A percentile compares a stretch with the other conserved stretches of the same genome.
These are phyloP conservation scores for Pythium rishiriense DNA, from an alignment of 352 stramenopile genomes.

Conservation along the genomic window DNA sequence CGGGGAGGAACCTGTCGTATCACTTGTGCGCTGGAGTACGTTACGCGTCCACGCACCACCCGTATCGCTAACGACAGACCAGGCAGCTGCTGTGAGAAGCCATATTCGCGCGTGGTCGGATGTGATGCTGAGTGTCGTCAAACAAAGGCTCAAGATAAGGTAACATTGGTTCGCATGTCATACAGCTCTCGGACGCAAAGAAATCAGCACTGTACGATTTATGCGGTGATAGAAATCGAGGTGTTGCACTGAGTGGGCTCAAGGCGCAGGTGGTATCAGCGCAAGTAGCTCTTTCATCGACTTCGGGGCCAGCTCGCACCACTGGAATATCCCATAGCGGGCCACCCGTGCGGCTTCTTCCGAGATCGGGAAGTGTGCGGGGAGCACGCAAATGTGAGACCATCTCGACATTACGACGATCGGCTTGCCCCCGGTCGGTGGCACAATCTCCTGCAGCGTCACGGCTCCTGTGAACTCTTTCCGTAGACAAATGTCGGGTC, in stretches of 20 bases:
- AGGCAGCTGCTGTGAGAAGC: not conserved
- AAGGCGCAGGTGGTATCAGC: not conserved
- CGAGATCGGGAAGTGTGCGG: not conserved
- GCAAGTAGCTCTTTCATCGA: not conserved
- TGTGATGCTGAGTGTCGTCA: not conserved
- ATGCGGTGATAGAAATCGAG: too few relatives aligned
- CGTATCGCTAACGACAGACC: not conserved
- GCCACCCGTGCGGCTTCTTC: not conserved
- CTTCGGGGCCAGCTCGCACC: not conserved
- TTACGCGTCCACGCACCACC: not conserved
- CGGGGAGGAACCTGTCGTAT: not conserved
- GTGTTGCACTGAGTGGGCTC: not conserved
- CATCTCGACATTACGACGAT: not conserved
- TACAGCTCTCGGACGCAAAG: too few relatives aligned
- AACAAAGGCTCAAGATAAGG: not conserved
- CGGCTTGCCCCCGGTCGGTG: not conserved
- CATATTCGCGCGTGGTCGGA: not conserved
- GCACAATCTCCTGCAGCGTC: not conserved
- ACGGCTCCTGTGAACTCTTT: constrained; percentile 10
- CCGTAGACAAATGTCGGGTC: not conserved
- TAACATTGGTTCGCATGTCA: too few relatives aligned
- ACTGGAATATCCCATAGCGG: not conserved
- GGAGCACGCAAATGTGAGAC: not conserved
- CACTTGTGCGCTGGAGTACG: not conserved
- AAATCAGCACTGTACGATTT: too few relatives aligned